Percentiles rank a stretch among this genome's conserved stretches.
These are phyloP conservation scores for Nyctanthes arbortristis DNA, from an alignment of 257 asterid species.

Conservation along the genomic window DNA sequence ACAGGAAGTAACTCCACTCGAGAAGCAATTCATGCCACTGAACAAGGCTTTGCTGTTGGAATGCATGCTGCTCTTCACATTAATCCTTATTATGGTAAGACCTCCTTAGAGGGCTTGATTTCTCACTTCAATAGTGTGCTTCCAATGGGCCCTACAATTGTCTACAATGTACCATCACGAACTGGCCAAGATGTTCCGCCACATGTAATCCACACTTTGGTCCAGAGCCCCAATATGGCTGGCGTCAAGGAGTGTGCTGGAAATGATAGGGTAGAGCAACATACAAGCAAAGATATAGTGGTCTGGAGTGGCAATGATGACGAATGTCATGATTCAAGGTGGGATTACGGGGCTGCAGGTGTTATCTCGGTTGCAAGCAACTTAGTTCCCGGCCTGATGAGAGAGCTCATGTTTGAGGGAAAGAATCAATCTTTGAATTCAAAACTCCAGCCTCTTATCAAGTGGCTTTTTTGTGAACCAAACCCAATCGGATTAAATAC, in stretches of 20 bases:
- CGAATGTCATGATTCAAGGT: constrained; percentile 3
- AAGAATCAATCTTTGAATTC: not conserved
- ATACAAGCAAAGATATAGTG: constrained; percentile 54
- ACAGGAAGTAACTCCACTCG: constrained; percentile 91
- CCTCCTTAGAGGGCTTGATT: constrained; percentile 73
- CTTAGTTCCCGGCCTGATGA: constrained; percentile 3
- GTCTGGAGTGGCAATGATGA: constrained; percentile 95
- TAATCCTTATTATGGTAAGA: constrained; percentile 89
- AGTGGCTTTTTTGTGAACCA: constrained; percentile 77
- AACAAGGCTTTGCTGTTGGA: constrained; percentile 94
- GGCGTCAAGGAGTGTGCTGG: constrained; percentile 90
- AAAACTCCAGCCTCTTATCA: constrained; percentile 40
- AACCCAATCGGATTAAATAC: constrained; percentile 81
- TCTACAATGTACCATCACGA: constrained; percentile 86
- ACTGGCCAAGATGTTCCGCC: constrained; percentile 87
- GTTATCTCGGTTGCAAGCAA: constrained; percentile 3
- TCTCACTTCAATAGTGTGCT: constrained; percentile 74
- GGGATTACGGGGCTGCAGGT: constrained; percentile 52
- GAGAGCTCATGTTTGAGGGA: not conserved
- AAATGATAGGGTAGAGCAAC: constrained; percentile 59
- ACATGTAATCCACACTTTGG: constrained; percentile 40
- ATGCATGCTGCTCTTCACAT: constrained; percentile 94
- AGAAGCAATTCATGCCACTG: constrained; percentile 89
- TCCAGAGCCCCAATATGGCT: constrained; percentile 62
- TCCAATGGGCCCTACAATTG: constrained; percentile 86